phyloP scores from a whole-genome alignment of 805 yeast genomes.

The Lipomyces japonicus region DNA sequence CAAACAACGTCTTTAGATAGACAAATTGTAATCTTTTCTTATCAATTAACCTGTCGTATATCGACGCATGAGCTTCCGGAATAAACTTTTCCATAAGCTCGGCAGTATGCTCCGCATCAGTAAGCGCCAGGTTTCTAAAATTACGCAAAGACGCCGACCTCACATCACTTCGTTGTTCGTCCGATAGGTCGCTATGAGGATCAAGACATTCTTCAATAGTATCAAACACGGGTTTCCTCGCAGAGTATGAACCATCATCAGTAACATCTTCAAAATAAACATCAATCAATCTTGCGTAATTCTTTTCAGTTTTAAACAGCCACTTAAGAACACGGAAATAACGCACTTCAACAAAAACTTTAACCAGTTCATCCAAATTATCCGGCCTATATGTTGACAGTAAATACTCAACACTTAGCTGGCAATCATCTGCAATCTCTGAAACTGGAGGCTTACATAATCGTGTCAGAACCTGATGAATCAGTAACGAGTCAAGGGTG shows the following conservation, averaged over 20 bases:
- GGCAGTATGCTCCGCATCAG: constrained; percentile 23
- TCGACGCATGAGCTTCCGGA: constrained; percentile 23
- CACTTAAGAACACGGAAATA: constrained; percentile 58
- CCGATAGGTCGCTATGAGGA: constrained; percentile 15
- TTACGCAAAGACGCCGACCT: constrained; percentile 14
- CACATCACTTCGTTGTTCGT: constrained; percentile 18
- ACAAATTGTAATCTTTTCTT: constrained; percentile 16
- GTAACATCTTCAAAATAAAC: constrained; percentile 24
- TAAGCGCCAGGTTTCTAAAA: constrained; percentile 22
- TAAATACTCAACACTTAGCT: constrained; percentile 70
- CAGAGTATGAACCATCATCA: constrained; percentile 6
- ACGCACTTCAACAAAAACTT: constrained; percentile 50
- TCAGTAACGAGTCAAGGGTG: constrained; percentile 57
- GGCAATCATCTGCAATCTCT: constrained; percentile 54
- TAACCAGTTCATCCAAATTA: constrained; percentile 48
- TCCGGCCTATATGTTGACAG: constrained; percentile 63
- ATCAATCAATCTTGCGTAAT: constrained; percentile 48
- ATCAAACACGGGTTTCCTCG: constrained; percentile 23
- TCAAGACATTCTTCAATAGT: constrained; percentile 25
- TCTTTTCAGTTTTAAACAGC: constrained; percentile 53
- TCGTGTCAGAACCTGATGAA: constrained; percentile 47
- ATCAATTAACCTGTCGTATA: constrained; percentile 19
- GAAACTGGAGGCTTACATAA: constrained; percentile 46
- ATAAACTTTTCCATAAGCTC: constrained; percentile 17
- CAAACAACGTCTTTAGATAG: constrained; percentile 23